phyloP scores from a whole-genome alignment of 2,329 filamentous ascomycete genomes.

The Purpureocillium takamizusanense region DNA sequence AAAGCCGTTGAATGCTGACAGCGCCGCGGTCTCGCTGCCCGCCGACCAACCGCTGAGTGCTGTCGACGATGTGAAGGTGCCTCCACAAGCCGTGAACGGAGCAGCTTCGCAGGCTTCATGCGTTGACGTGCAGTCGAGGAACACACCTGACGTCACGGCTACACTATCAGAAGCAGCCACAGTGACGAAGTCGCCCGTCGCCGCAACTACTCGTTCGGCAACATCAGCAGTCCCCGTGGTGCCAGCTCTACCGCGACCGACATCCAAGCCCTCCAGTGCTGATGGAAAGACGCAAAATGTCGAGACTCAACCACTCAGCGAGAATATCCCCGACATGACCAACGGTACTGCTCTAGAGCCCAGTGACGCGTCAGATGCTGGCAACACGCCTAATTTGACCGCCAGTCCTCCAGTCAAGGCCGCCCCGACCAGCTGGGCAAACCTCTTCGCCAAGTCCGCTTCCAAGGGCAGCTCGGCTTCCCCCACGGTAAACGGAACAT shows the following conservation, averaged over 20 bases:
- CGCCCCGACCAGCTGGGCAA: conserved; percentile 30
- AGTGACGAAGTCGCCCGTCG: conserved; percentile 3
- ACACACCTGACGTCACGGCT: neutral
- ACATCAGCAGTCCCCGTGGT: conserved; percentile 34
- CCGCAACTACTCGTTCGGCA: conserved; percentile 23
- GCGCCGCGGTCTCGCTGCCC: conserved; percentile 32
- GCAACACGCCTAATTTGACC: conserved; percentile 1
- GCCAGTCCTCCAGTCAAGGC: conserved; percentile 16
- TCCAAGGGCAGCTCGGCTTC: conserved; percentile 9
- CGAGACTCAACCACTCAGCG: neutral
- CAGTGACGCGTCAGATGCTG: too few relatives aligned
- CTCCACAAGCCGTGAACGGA: neutral
- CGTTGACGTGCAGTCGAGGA: neutral
- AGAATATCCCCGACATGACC: too few relatives aligned
- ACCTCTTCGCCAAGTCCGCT: conserved; percentile 25
- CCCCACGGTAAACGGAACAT: conserved; percentile 17
- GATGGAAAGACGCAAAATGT: conserved; percentile 1
- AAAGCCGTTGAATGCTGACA: conserved; percentile 27
- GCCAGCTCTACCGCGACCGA: conserved; percentile 34
- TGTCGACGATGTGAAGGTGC: conserved; percentile 13
- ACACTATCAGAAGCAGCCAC: conserved; percentile 6
- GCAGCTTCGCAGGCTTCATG: neutral
- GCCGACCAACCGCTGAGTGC: conserved; percentile 28
- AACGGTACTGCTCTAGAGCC: too few relatives aligned
- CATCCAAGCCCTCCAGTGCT: conserved; percentile 16